Conservation (phyloP, 768 basidiomycete genomes). For the Tulasnella sp. region DNA sequence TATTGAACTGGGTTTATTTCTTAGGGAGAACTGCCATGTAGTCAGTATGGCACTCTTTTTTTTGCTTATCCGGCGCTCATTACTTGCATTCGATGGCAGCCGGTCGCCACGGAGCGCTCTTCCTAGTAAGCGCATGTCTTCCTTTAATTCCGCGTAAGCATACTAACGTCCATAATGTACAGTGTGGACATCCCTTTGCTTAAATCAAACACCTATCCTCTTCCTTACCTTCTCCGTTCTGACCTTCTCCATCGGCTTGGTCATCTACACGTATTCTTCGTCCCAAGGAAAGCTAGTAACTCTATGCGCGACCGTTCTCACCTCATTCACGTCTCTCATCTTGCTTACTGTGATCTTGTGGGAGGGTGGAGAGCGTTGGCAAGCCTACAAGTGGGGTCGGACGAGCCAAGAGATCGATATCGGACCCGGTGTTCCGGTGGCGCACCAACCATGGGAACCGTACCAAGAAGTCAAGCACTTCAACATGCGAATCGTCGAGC, state of each 20-base stretch:
- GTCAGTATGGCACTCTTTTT: background rate
- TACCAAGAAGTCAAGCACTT: background rate
- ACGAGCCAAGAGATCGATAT: too few species aligned
- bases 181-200: constrained; percentile 22
- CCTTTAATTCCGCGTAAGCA: background rate
- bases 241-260: constrained; percentile 19
- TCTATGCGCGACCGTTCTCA: constrained; percentile 4
- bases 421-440: background rate
- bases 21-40: constrained; percentile 21
- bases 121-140: background rate
- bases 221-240: constrained; percentile 20
- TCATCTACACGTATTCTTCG: constrained; percentile 18
- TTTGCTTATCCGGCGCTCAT: background rate
- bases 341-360: constrained; percentile 19
- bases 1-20: background rate
- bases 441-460: background rate
- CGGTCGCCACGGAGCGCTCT: constrained; percentile 19
- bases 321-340: constrained; percentile 17
- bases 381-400: background rate
- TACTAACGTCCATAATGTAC: background rate
- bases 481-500: background rate
- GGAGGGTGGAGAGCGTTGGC: constrained; percentile 20
- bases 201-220: constrained; percentile 16
- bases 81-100: background rate
- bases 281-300: constrained; percentile 6